These are phyloP conservation scores for Mimosa bimucronata DNA, from an alignment of 306 rosid species.

Conservation along the genomic window DNA sequence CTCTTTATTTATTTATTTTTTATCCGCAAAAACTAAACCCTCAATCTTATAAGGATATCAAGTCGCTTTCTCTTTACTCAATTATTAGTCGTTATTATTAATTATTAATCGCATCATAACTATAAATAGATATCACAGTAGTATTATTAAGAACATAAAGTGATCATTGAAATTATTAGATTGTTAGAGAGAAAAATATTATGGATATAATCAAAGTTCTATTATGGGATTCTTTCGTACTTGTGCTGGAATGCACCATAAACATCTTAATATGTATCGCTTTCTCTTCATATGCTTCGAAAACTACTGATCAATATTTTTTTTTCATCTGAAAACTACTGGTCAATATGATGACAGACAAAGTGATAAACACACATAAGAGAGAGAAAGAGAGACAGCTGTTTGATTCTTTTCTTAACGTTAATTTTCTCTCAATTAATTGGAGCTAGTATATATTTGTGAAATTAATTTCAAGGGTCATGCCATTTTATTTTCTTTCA, in stretches of 20 bases:
- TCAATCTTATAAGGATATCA: not conserved
- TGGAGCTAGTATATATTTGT: constrained; percentile 25
- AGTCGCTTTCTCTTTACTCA: not conserved
- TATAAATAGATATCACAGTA: not conserved
- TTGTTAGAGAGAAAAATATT: not conserved
- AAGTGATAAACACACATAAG: constrained; percentile 1
- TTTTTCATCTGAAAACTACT: constrained; percentile 31
- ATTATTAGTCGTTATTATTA: not conserved
- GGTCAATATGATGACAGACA: constrained; percentile 27
- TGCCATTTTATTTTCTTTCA: constrained; percentile 1
- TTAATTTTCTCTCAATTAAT: constrained; percentile 48
- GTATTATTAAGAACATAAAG: not conserved
- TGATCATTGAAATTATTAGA: not conserved
- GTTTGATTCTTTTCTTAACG: constrained; percentile 38
- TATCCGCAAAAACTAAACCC: not conserved
- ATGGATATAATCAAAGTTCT: not conserved
- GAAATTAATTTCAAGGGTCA: constrained; percentile 42
- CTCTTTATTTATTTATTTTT: not conserved
- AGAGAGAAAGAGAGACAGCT: constrained; percentile 37
- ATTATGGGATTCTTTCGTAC: constrained; percentile 8
- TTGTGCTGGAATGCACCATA: constrained; percentile 13
- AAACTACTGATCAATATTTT: constrained; percentile 32
- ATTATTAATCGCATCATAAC: not conserved
- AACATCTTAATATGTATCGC: constrained; percentile 15
- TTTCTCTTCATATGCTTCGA: constrained; percentile 28